These are phyloP conservation scores for Hypoxylon crocopeplum DNA, from an alignment of 495 filamentous ascomycete genomes.

Conservation along the genomic window DNA sequence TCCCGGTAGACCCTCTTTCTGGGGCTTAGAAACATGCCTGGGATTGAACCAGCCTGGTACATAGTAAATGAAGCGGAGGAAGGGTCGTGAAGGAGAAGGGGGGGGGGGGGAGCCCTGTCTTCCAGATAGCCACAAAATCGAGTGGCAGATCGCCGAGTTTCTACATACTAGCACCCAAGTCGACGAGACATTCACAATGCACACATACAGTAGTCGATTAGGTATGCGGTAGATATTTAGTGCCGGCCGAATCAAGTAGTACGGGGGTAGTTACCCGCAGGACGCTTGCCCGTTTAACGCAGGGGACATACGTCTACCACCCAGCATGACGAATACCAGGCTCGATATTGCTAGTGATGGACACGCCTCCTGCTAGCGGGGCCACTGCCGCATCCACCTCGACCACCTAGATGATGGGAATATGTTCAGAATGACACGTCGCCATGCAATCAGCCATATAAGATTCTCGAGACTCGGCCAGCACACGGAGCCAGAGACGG, in stretches of 20 bases:
- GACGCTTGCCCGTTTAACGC: constrained; percentile 24
- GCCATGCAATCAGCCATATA: constrained; percentile 32
- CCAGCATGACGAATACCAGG: constrained; percentile 25
- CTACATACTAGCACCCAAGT: constrained; percentile 22
- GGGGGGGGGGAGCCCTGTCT: constrained; percentile 9
- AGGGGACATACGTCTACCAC: constrained; percentile 28
- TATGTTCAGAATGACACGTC: constrained; percentile 25
- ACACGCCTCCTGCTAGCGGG: constrained; percentile 8
- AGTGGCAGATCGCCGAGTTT: constrained; percentile 32
- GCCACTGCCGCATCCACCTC: constrained; percentile 20
- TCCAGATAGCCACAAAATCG: constrained; percentile 29
- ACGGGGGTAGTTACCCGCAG: constrained; percentile 22
- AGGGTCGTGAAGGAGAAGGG: constrained; percentile 17
- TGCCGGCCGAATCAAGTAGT: constrained; percentile 31
- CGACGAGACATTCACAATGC: constrained; percentile 35
- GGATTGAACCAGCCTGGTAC: constrained; percentile 26
- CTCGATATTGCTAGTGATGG: constrained; percentile 7
- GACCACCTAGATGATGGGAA: constrained; percentile 7
- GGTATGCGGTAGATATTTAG: constrained; percentile 17
- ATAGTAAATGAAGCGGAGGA: constrained; percentile 26
- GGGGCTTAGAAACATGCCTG: constrained; percentile 27
- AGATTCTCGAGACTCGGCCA: constrained; percentile 23
- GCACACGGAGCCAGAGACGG: constrained; percentile 29
- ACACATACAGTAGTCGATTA: constrained; percentile 21
- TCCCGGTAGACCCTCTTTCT: constrained; percentile 26